Conservation (phyloP, 2,329 filamentous ascomycete genomes). For the Venturia carpophila region DNA sequence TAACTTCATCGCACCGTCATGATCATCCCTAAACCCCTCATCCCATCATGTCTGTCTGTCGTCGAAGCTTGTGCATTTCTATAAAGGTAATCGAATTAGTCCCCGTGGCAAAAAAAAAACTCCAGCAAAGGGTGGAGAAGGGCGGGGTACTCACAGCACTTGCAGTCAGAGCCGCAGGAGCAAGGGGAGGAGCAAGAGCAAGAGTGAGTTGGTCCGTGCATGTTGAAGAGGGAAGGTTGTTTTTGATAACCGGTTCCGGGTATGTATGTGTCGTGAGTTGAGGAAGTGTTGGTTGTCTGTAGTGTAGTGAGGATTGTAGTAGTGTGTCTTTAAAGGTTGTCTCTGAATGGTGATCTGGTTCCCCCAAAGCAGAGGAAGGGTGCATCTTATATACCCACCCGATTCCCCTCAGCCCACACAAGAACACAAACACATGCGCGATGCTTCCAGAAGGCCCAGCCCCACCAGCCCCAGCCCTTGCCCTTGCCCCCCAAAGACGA, state of each 20-base stretch:
- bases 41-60: too few species aligned
- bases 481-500: too few species aligned
- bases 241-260: too few species aligned
- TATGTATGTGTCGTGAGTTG: not conserved
- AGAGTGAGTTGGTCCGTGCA: not conserved
- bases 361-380: not conserved
- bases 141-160: not conserved
- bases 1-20: too few species aligned
- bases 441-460: not conserved
- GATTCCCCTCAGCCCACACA: not conserved
- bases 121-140: slow-evolving; percentile 15
- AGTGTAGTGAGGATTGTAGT: not conserved
- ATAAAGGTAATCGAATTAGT: not conserved
- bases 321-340: too few species aligned
- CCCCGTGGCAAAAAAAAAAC: slow-evolving; percentile 13
- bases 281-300: not conserved
- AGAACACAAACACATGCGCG: not conserved
- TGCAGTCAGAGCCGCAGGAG: slow-evolving; percentile 2
- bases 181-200: slow-evolving; percentile 11
- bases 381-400: too few species aligned
- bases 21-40: too few species aligned
- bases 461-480: too few species aligned
- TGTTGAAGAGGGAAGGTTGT: not conserved
- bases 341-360: not conserved
- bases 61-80: too few species aligned